Percentiles rank a stretch among this genome's conserved stretches.
Evolutionary conservation across 179 eudicot species (phyloP).

Genomic region (Amaranthus tricolor): DNA sequence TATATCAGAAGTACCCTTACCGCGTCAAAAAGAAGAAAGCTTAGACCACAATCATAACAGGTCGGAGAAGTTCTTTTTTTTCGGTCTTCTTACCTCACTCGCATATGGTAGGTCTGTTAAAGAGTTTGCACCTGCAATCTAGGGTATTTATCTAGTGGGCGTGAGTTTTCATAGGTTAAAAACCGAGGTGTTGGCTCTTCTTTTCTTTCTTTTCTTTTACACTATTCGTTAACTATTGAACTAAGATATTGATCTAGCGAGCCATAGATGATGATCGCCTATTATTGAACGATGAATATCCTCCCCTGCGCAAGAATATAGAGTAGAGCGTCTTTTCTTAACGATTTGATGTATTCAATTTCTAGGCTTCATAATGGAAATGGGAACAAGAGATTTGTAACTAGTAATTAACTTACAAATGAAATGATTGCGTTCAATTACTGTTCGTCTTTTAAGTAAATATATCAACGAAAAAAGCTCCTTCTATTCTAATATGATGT

Average conservation of each 20-base stretch:
- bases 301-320: constrained; percentile 14
- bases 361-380: background rate
- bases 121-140: background rate
- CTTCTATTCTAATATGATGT: no score
- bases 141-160: background rate
- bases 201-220: background rate
- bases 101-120: background rate
- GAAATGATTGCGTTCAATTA: background rate
- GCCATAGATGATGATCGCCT: background rate
- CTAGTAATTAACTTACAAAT: background rate
- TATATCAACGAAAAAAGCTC: no score
- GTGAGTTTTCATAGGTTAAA: background rate
- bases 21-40: constrained; percentile 69
- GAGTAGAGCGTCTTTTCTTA: background rate
- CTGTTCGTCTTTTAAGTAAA: background rate
- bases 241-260: background rate
- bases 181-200: background rate
- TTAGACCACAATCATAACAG: constrained; percentile 26
- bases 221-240: background rate
- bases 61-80: constrained; percentile 20
- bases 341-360: background rate
- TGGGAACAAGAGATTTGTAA: constrained; percentile 13
- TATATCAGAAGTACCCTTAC: constrained; percentile 89
- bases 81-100: constrained; percentile 14
- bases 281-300: constrained; percentile 7